Base-by-base conservation (phyloP, 2,329 filamentous ascomycete genomes). In the Neurospora sp. region DNA sequence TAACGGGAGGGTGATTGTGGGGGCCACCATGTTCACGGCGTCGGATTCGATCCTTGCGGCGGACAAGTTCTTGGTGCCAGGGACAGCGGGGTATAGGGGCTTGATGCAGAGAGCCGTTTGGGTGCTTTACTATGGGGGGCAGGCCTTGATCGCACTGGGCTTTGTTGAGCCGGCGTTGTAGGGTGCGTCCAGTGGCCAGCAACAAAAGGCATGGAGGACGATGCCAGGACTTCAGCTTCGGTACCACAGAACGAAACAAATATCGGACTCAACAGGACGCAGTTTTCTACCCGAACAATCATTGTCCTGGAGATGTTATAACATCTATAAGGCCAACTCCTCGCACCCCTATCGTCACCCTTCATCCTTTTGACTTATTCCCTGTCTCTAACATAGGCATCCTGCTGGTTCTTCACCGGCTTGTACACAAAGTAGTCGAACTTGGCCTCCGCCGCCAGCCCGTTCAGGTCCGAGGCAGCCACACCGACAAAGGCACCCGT, bases 401-500 rank as follows among this genome's bases (percentile, higher is more conserved):
- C 85, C 8, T 78, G 81, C 66, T 79, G 73, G 71, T 86, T 76
- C 33, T 82, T 74, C 6, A 82, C 82, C 5, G 85, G 86, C 1
- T 80, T 78, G 74, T 88, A 88, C 0, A 80, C 71, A 69, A 87
- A 85, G 62, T 85, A 82, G 69, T 86, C 84, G 77, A 87, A 87
- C 4, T 71, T 78, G 0, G 86, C 85, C 68, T 78, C 76, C 68
- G 77, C 72, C 8, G 79, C 83, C 17, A 81, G 82, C 2, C 86
- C 86, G 69, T 88, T 87, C 57, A 87, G 69, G 76, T 88, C 86
- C 3, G 85, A 87, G 52, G 83, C 84, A 0, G 86, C 85, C 72
- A 88, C 77, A 0, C 86, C 86, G 0, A 87, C 83, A 79, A 88
- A 88, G 0, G 87, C 86, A 0, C 87, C 87, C 0, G 87, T 89